Conservation (phyloP, 1,284 basidiomycete genomes). For the Apiotrichum montevideense region DNA sequence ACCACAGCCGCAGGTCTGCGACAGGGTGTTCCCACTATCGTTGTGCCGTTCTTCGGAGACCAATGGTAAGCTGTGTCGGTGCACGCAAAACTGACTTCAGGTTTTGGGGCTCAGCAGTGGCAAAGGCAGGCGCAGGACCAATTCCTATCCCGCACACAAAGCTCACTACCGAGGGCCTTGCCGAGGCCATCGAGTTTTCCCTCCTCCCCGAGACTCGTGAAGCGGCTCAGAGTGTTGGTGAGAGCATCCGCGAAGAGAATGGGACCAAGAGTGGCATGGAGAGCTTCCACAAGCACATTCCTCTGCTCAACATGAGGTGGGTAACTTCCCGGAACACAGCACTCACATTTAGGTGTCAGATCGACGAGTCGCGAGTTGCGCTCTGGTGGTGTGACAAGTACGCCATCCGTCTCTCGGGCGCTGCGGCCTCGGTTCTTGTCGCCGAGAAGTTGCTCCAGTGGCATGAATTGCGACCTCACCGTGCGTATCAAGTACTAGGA, state of each 20-base stretch:
- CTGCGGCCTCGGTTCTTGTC: constrained; percentile 53
- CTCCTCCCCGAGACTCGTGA: constrained; percentile 50
- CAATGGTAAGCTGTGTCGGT: constrained; percentile 51
- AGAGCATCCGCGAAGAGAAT: constrained; percentile 55
- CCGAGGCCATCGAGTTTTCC: constrained; percentile 54
- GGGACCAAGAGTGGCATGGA: constrained; percentile 53
- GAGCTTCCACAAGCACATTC: constrained; percentile 59
- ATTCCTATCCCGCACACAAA: constrained; percentile 56
- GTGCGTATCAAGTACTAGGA: constrained; percentile 34
- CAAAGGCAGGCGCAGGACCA: constrained; percentile 59
- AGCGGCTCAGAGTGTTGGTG: constrained; percentile 53
- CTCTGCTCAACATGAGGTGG: constrained; percentile 56
- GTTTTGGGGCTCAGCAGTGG: constrained; percentile 57
- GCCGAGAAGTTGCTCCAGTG: constrained; percentile 51
- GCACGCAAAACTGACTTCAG: constrained; percentile 38
- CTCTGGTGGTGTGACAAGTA: constrained; percentile 58
- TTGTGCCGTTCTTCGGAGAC: constrained; percentile 67
- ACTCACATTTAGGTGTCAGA: constrained; percentile 50
- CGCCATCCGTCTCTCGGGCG: constrained; percentile 54
- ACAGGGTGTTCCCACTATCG: constrained; percentile 59
- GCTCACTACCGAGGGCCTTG: constrained; percentile 53
- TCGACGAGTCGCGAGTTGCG: constrained; percentile 52
- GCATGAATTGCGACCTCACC: constrained; percentile 51
- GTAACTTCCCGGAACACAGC: background rate
- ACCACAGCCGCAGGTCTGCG: constrained; percentile 61